A percentile compares a stretch with the other conserved stretches of the same genome.
Conservation (phyloP, 129 eudicot species). For the Artemisia annua region DNA sequence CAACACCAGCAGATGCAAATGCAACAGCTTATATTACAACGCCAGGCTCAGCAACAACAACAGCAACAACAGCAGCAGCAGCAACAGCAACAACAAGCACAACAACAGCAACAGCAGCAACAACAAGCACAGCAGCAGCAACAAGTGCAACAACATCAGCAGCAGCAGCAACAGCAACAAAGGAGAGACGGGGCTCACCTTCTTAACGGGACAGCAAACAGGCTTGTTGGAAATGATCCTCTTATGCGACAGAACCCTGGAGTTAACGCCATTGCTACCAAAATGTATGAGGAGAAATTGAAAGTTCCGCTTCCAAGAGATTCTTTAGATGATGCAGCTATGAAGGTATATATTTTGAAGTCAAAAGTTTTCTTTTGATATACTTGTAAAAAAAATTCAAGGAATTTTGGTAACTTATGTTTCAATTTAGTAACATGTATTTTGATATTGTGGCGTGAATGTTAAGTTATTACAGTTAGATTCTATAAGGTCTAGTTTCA, state of each 20-base stretch:
- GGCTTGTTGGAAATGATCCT: conserved; percentile 80
- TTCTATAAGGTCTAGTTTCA: no score
- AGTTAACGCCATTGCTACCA: conserved; percentile 84
- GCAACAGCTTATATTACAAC: conserved; percentile 67
- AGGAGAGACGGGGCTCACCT: conserved; percentile 85
- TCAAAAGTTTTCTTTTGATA: not conserved
- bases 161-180: conserved; percentile 75
- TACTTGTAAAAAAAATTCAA: no score
- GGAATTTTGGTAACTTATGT: no score
- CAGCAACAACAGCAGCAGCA: conserved; percentile 60
- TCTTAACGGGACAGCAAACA: conserved; percentile 70
- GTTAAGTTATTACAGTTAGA: no score
- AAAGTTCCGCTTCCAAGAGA: conserved; percentile 67
- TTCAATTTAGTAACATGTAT: no score
- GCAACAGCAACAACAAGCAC: conserved; percentile 68
- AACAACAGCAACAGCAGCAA: conserved; percentile 58
- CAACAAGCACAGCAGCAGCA: conserved; percentile 67
- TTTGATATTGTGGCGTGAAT: no score
- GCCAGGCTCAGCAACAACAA: conserved; percentile 65
- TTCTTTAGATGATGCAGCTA: conserved; percentile 66
- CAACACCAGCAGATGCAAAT: conserved; percentile 65
- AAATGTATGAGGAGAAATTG: conserved; percentile 88
- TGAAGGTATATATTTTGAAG: conserved; percentile 53
- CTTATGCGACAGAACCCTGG: conserved; percentile 82
- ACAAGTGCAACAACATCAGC: conserved; percentile 58